Conservation (phyloP, 352 stramenopile species). For the Ophiocytium majus region DNA sequence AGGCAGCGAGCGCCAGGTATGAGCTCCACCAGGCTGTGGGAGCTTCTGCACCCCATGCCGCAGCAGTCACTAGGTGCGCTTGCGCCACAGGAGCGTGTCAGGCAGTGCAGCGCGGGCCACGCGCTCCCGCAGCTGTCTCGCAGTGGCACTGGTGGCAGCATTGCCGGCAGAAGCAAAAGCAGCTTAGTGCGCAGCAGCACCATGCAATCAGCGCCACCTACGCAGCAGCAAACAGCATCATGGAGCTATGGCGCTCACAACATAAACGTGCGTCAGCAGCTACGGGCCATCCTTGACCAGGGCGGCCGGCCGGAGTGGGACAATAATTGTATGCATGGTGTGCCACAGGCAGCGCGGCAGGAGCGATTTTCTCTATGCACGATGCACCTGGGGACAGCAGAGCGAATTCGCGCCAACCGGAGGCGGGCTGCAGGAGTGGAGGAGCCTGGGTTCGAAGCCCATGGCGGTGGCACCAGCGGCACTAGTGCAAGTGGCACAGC, state of each 20-base stretch:
- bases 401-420: background rate
- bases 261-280: background rate
- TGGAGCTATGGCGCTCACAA: no score
- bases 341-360: background rate
- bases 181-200: background rate
- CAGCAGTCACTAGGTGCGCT: background rate
- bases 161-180: background rate
- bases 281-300: background rate
- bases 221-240: no score
- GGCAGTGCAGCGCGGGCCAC: no score
- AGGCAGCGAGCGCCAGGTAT: background rate
- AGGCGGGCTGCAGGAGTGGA: background rate
- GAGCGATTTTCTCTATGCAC: background rate
- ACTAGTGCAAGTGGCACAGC: no score
- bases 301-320: background rate
- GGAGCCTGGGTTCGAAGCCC: background rate
- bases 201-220: no score
- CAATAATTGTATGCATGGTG: background rate
- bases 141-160: background rate
- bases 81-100: background rate
- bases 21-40: background rate
- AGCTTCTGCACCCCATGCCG: slow-evolving; percentile 16
- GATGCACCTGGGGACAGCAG: background rate
- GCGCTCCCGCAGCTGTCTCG: no score
- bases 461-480: no score